Evolutionary conservation across 176 grass and related monocot genomes (phyloP), one percentile per base, ranked within the genome.

Genomic region (Hordeum marinum): DNA sequence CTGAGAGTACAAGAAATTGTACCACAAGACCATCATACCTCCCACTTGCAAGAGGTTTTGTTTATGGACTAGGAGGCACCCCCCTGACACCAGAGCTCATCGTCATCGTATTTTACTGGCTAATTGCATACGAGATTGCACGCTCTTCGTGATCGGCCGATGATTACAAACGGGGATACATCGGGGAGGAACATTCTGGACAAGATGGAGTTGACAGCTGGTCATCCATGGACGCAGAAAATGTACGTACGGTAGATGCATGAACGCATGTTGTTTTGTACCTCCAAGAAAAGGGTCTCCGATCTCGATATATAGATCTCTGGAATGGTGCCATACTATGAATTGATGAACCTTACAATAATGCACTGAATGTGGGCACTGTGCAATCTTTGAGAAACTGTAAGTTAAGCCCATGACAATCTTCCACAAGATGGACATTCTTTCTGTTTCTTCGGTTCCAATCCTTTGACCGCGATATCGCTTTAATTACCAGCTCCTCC

Each of bases 21-120:
- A 68, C 77, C 50, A 39, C 72, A 61, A 29, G 57, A 66, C 45
- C 75, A 88, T 88, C 87, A 84, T 88, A 84, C 76, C 67, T 34
- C 14, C 25, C 87, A 84, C 87, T 65, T 84, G 81, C 65, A 79
- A 79, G 3, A 79, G 58, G 12, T 18, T 72, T 84, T 72, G 55
- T 60, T 84, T 29, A 46, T 62, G 54, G 41, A 31, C 74, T 79
- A 79, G 50, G 54, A 25, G 37, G 64, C 74, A 78, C 63, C 54
- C 58, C 75, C 63, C 63, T 61, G 79, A 77, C 72, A 88, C 21
- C 3, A 8, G 9, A 72, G 23, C 64, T 23, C 76, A 63, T 78
- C 15, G 15, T 40, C 23, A 41, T 27, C 8, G 12, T 83, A 41
- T 78, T 83, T 25, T 78, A 81, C 29, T 63, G 3, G 13, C n/a